These are phyloP conservation scores for Tuber aestivum DNA, from an alignment of 495 filamentous ascomycete species.

Conservation along the genomic window DNA sequence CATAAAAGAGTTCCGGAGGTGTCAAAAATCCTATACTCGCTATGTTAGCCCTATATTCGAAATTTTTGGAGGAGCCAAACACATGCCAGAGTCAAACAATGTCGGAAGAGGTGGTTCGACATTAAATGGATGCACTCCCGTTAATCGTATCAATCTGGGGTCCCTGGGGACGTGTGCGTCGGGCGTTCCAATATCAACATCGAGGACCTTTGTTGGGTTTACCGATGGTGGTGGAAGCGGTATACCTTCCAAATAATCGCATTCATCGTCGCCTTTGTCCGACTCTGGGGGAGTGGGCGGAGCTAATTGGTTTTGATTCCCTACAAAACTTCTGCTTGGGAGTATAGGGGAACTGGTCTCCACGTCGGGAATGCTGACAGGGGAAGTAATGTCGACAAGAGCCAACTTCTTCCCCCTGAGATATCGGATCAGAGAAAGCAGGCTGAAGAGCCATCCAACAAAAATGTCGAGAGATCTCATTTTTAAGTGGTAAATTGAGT, in stretches of 20 bases:
- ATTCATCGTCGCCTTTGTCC: constrained; percentile 37
- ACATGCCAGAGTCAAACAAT: constrained; percentile 67
- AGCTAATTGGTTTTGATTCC: constrained; percentile 6
- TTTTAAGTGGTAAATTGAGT: constrained; percentile 6
- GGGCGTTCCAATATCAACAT: constrained; percentile 73
- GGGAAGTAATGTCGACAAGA: not conserved
- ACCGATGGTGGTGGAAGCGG: constrained; percentile 68
- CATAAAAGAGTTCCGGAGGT: constrained; percentile 86
- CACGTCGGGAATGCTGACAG: not conserved
- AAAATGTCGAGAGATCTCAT: constrained; percentile 7
- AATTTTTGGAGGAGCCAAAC: not conserved
- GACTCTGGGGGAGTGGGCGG: constrained; percentile 37
- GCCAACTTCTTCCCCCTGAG: constrained; percentile 5
- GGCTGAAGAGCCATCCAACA: constrained; percentile 9
- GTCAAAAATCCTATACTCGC: constrained; percentile 65
- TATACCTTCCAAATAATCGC: constrained; percentile 43
- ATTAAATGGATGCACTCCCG: constrained; percentile 90
- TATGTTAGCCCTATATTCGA: constrained; percentile 14
- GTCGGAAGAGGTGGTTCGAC: constrained; percentile 78
- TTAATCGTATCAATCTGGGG: constrained; percentile 77
- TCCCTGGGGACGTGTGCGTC: constrained; percentile 84
- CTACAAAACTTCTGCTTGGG: not conserved
- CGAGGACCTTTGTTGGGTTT: constrained; percentile 58
- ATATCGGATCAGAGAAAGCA: constrained; percentile 5
- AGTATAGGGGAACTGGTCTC: not conserved